Base-by-base conservation (phyloP, 2,329 filamentous ascomycete species). In the Alternaria solani region DNA sequence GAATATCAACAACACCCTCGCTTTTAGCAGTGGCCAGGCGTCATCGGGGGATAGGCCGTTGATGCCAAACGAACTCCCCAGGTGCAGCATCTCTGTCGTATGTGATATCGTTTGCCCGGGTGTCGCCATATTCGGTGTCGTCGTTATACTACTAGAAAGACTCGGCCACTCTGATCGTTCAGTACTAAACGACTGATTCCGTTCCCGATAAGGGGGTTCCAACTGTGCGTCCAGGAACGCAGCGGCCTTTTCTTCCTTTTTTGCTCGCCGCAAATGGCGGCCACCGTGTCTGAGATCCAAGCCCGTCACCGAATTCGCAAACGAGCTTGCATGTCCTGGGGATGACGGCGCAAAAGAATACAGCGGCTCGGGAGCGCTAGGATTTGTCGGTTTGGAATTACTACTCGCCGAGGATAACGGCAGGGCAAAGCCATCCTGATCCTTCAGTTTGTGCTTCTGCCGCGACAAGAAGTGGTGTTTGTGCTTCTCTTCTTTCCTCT, bases 281-380 rank as follows among this genome's bases (percentile, higher is more conserved):
- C 89, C 91, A 42, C 90, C 92, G 79, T 94, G 91, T 52, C 92
- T 85, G 26, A 94, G 81, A 77, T 94, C 92, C 43, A 94, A 82
- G 0, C 91, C 91, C 60, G 91, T 94, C 73, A 95, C 91, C 3
- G 90, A 91, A 79, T 95, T 96, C 38, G 89, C 85, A 75, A 98
- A 96, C 32, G 86, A 85, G 53, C 83, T 85, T 51, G 84, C 85
- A 14, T 89, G 87, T 0, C 86, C 89, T 1, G 91, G 91, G 61
- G 89, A 93, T 7, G 89, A 85, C 1, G 91, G 91, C 2, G 91
- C 79, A 78, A 94, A 94, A 63, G 88, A 93, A 81, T 94, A 94
- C 5, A 94, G 79, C 55, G 90, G 92, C 67, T 87, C 90, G 0
- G 91, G 90, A 3, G 90, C 90, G 71, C 82, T 89, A 0, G 91